Base-by-base conservation (phyloP, 2,329 filamentous ascomycete species). In the Sporothrix euskadiensis region DNA sequence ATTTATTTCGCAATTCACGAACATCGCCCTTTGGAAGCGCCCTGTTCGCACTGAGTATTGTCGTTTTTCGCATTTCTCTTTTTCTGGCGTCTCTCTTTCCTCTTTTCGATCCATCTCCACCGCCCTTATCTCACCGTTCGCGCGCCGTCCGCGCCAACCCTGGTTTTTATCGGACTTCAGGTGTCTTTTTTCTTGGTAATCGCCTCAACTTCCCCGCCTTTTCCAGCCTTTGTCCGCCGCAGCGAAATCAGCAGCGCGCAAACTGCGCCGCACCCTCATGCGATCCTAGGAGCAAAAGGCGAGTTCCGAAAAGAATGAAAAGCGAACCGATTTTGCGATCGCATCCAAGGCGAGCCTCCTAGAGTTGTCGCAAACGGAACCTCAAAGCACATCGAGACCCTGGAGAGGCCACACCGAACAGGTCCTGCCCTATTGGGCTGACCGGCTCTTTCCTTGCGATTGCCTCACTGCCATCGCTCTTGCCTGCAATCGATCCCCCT, bases 231-330 rank as follows among this genome's bases (percentile, higher is more conserved):
- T 70, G 49, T 70, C 66, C 66, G 32, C 52, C 52, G n/a, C 68
- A 26, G 30, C 35, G 35, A 66, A 4, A 35, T 4, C 7, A 49
- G 22, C 41, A 35, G 66, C 30, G 49, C 22, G 32, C 66, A 57
- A 57, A 71, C 69, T 61, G 69, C 69, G 69, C 69, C 69, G 61
- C 69, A 59, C 26, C 41, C 14, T 35, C 65, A 68, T 52, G 44
- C 44, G 16, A 32, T 35, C 44, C 44, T 14, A 22, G 6, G 39
- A 44, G 39, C n/a, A 30, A 47, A 30, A 30, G 5, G 12, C 14
- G 44, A 49, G 4, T 5, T 12, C 14, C 44, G n/a, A 52, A 52
- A 68, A 52, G 16, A 22, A 19, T 16, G 39, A 26, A 44, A 16
- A 47, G 30, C 35, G 14, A 19, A 39, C 9, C 26, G n/a, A 30